A percentile compares a stretch with the other conserved stretches of the same genome.
These are phyloP conservation scores for Macadamia integrifolia DNA, from an alignment of 164 flowering plant species.

Conservation along the genomic window DNA sequence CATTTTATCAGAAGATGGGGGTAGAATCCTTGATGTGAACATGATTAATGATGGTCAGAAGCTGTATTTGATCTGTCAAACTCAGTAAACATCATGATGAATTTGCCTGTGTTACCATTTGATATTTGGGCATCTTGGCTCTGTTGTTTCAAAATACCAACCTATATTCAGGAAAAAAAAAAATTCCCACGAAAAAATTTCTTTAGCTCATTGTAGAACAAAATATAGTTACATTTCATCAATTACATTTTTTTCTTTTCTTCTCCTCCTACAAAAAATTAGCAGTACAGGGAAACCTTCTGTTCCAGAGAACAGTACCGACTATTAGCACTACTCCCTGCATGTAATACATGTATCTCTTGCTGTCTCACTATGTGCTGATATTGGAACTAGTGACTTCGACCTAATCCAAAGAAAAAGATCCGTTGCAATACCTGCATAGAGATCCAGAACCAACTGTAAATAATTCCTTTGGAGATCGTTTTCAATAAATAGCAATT, in stretches of 20 bases:
- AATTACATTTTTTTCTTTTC: background rate
- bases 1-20: slow-evolving; percentile 72
- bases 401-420: slow-evolving; percentile 27
- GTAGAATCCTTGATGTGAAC: slow-evolving; percentile 59
- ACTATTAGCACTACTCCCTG: background rate
- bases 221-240: background rate
- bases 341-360: background rate
- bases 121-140: background rate
- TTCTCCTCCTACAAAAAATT: background rate
- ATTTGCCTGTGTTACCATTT: background rate
- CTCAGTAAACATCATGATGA: slow-evolving; percentile 7
- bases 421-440: slow-evolving; percentile 35
- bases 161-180: background rate
- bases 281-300: background rate
- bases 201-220: background rate
- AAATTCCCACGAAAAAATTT: background rate
- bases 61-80: slow-evolving; percentile 48
- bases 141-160: background rate
- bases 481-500: no score
- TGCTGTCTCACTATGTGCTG: background rate
- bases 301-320: background rate
- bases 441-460: background rate
- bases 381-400: background rate
- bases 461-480: background rate
- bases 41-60: slow-evolving; percentile 77